A percentile compares a stretch with the other conserved stretches of the same genome.
These are phyloP conservation scores for Barnettozyma vustinii DNA, from an alignment of 805 yeast species.

Conservation along the genomic window DNA sequence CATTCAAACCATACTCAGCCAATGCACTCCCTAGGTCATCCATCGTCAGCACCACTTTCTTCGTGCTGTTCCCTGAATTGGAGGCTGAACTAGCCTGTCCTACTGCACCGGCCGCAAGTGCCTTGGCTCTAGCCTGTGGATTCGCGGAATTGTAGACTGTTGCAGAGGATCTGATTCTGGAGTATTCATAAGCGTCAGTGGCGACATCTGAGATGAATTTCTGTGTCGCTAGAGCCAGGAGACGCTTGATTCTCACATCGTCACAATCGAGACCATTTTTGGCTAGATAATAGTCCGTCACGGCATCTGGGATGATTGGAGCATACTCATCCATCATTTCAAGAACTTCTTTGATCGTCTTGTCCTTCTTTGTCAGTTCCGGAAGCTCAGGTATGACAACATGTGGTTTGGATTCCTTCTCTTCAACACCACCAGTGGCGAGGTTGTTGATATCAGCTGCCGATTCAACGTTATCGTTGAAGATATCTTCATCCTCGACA, in stretches of 20 bases:
- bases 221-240: conserved; percentile 92
- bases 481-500: conserved; percentile 24
- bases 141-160: conserved; percentile 82
- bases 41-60: conserved; percentile 84
- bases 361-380: conserved; percentile 70
- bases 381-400: conserved; percentile 41
- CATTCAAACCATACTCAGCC: conserved; percentile 86
- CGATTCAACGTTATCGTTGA: conserved; percentile 20
- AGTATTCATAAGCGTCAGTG: conserved; percentile 93
- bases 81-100: conserved; percentile 31
- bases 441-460: conserved; percentile 2
- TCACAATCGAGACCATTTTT: conserved; percentile 80
- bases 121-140: conserved; percentile 82
- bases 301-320: conserved; percentile 95
- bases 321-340: conserved; percentile 90
- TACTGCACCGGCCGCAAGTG: conserved; percentile 59
- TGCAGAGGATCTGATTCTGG: conserved; percentile 83
- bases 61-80: conserved; percentile 43
- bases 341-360: conserved; percentile 76
- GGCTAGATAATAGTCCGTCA: conserved; percentile 84
- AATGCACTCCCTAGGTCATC: conserved; percentile 91
- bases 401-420: conserved; percentile 11
- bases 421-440: conserved; percentile 4
- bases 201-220: conserved; percentile 93
- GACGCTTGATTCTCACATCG: conserved; percentile 62